Evolutionary conservation across 345 rosid species (phyloP).

Genomic region (Erodium maritimum): DNA sequence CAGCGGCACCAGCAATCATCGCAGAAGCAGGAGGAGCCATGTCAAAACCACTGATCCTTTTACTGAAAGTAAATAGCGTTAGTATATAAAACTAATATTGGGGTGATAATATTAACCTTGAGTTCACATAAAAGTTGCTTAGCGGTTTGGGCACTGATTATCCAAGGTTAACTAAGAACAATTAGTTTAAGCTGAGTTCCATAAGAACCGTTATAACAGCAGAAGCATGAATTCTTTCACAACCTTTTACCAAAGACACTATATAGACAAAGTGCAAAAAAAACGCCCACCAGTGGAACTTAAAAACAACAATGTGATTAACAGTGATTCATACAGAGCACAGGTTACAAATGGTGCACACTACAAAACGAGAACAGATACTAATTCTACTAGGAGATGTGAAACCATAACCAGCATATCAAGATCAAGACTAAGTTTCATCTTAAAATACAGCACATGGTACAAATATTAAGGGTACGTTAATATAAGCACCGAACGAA

Average conservation of each 20-base stretch:
- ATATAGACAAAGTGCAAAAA: too few species aligned
- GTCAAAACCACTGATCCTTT: conserved; percentile 76
- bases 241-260: too few species aligned
- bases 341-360: not conserved
- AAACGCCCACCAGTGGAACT: too few species aligned
- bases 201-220: too few species aligned
- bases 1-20: conserved; percentile 49
- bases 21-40: conserved; percentile 89
- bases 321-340: not conserved
- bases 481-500: not conserved
- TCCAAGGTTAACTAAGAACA: too few species aligned
- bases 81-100: conserved; percentile 4
- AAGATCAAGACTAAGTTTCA: not conserved
- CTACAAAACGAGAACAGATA: not conserved
- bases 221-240: too few species aligned
- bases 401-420: too few species aligned
- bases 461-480: too few species aligned
- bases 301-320: too few species aligned
- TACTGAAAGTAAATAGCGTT: conserved; percentile 37
- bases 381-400: too few species aligned
- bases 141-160: too few species aligned
- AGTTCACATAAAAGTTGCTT: not conserved
- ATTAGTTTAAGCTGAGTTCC: too few species aligned
- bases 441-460: not conserved
- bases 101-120: not conserved